These are phyloP conservation scores for Suhomyces taliae DNA, from an alignment of 1,139 yeast species.

Conservation along the genomic window DNA sequence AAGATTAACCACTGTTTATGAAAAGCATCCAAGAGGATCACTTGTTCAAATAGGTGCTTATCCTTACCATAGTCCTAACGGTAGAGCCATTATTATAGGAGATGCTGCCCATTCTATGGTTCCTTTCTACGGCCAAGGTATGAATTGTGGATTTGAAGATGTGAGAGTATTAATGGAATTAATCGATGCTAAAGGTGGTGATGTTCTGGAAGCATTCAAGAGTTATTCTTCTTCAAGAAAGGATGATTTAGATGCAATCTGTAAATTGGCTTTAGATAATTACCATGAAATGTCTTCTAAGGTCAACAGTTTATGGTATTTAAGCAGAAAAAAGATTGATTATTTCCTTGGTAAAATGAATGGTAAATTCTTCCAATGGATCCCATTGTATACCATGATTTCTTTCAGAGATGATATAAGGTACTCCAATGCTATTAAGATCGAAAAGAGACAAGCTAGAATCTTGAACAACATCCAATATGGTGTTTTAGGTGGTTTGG, in stretches of 20 bases:
- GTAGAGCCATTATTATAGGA: conserved; percentile 71
- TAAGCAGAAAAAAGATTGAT: conserved; percentile 69
- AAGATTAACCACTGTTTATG: conserved; percentile 51
- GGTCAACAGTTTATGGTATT: conserved; percentile 65
- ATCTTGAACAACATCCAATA: conserved; percentile 36
- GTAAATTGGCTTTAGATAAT: conserved; percentile 76
- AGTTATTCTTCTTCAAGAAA: conserved; percentile 59
- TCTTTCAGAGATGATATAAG: conserved; percentile 83
- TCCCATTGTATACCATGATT: conserved; percentile 90
- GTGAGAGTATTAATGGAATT: conserved; percentile 64
- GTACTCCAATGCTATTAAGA: conserved; percentile 68
- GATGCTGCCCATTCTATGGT: conserved; percentile 98
- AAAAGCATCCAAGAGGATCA: conserved; percentile 70
- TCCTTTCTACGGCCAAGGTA: conserved; percentile 95
- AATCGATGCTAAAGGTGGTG: conserved; percentile 44
- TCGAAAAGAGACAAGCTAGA: conserved; percentile 50
- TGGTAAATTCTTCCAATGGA: conserved; percentile 58
- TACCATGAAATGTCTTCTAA: conserved; percentile 86
- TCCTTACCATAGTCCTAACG: conserved; percentile 67
- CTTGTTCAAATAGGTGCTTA: conserved; percentile 65
- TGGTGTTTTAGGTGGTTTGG: conserved; percentile 18
- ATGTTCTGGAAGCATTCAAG: conserved; percentile 53
- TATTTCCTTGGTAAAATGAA: conserved; percentile 54
- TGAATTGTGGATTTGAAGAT: conserved; percentile 96
- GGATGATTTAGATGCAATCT: conserved; percentile 70